phyloP scores from a whole-genome alignment of 2,329 filamentous ascomycete species.

The Aspergillus tanneri region DNA sequence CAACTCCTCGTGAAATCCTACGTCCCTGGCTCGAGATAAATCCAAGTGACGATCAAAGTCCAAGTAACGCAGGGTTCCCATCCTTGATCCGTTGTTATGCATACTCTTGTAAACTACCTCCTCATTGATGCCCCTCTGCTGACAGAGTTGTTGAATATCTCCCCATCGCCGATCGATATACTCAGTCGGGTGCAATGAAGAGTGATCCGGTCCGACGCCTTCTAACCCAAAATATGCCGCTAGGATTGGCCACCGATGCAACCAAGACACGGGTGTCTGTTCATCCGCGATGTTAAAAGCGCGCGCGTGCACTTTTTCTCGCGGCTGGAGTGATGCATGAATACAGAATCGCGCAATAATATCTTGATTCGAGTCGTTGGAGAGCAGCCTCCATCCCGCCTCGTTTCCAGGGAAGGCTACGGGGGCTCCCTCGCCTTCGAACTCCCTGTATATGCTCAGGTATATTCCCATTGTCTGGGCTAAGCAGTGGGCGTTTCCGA shows the following conservation, averaged over 20 bases:
- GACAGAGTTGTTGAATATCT: too few relatives aligned
- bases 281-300: slow-evolving; percentile 30
- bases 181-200: too few relatives aligned
- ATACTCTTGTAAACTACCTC: too few relatives aligned
- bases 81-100: too few relatives aligned
- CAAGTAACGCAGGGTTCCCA: too few relatives aligned
- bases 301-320: slow-evolving; percentile 16
- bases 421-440: slow-evolving; percentile 38
- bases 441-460: slow-evolving; percentile 37
- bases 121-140: too few relatives aligned
- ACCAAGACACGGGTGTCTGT: slow-evolving; percentile 16
- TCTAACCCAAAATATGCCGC: slow-evolving; percentile 23
- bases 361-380: slow-evolving; percentile 41
- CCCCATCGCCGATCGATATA: too few relatives aligned
- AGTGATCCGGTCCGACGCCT: slow-evolving; percentile 15
- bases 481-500: not conserved
- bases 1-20: too few relatives aligned
- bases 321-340: slow-evolving; percentile 23
- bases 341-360: slow-evolving; percentile 26
- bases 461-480: slow-evolving; percentile 43
- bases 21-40: too few relatives aligned
- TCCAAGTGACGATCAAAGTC: too few relatives aligned
- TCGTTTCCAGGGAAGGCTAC: slow-evolving; percentile 40
- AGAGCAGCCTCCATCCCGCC: slow-evolving; percentile 33
- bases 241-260: slow-evolving; percentile 21